Percentiles rank a stretch among this genome's conserved stretches.
Evolutionary conservation across 2,329 filamentous ascomycete genomes (phyloP).

Genomic region (Thyridium curvatum): DNA sequence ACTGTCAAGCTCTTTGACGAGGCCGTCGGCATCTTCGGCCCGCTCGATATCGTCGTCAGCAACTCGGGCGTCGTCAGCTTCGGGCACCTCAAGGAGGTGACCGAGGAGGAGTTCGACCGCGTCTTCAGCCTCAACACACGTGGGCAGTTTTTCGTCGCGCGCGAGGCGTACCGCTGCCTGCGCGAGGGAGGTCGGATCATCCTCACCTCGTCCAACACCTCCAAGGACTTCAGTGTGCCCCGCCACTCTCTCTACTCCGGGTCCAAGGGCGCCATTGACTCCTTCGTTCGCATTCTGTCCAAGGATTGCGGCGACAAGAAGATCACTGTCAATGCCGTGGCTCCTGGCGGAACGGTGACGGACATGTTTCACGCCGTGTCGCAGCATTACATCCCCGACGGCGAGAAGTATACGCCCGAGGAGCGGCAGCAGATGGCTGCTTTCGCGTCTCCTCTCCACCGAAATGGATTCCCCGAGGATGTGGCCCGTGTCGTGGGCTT

Average conservation of each 20-base stretch:
- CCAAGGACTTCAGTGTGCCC: slow-evolving; percentile 25
- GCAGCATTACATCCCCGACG: slow-evolving; percentile 31
- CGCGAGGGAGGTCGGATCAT: slow-evolving; percentile 57
- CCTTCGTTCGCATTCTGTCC: slow-evolving; percentile 19
- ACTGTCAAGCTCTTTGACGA: slow-evolving; percentile 31
- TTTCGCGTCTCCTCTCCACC: slow-evolving; percentile 23
- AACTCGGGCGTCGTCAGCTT: slow-evolving; percentile 56
- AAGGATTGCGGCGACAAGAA: slow-evolving; percentile 25
- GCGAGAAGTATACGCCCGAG: slow-evolving; percentile 16
- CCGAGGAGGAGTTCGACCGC: slow-evolving; percentile 53
- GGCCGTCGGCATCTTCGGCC: slow-evolving; percentile 50
- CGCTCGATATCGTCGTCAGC: slow-evolving; percentile 55
- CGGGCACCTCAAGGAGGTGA: slow-evolving; percentile 52
- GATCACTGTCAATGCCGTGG: slow-evolving; percentile 28
- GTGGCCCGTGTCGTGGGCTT: slow-evolving; percentile 23
- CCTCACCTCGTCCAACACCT: slow-evolving; percentile 56
- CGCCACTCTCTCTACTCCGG: slow-evolving; percentile 26
- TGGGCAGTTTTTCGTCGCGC: slow-evolving; percentile 57
- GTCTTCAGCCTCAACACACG: slow-evolving; percentile 55
- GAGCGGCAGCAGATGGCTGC: slow-evolving; percentile 21
- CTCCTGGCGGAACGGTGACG: slow-evolving; percentile 25
- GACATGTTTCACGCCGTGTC: slow-evolving; percentile 28
- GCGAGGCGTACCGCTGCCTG: slow-evolving; percentile 56
- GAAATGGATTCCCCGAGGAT: slow-evolving; percentile 23
- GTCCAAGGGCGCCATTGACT: slow-evolving; percentile 27